Percentiles rank a stretch among this genome's conserved stretches.
phyloP scores from a whole-genome alignment of 331 rosid species.

The Dryas integrifolia region DNA sequence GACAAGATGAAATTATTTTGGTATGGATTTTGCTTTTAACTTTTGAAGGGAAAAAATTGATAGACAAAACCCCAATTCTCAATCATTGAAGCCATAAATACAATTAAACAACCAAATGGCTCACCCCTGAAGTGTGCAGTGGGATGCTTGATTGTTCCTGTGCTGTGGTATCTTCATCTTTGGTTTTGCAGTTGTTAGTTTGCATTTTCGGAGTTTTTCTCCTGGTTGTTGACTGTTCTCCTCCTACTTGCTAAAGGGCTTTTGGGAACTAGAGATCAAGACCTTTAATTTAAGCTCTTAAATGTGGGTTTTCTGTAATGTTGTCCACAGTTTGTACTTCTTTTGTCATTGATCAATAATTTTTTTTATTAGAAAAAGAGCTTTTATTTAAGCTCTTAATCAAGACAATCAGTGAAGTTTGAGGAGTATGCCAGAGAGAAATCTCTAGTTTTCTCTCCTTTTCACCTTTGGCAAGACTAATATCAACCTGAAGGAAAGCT shows the following conservation, averaged over 20 bases:
- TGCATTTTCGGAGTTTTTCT: too few species aligned
- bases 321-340: too few species aligned
- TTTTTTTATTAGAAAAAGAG: too few species aligned
- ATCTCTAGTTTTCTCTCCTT: background rate
- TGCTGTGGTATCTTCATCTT: too few species aligned
- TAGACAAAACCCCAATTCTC: background rate
- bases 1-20: background rate
- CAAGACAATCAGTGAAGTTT: background rate
- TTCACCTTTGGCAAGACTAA: background rate
- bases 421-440: background rate
- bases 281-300: too few species aligned
- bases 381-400: background rate
- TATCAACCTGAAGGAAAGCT: background rate
- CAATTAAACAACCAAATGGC: background rate
- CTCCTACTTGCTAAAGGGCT: too few species aligned
- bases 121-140: background rate
- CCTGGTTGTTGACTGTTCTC: too few species aligned
- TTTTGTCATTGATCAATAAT: too few species aligned
- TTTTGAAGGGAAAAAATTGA: background rate
- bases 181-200: too few species aligned
- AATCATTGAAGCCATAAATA: background rate
- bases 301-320: too few species aligned
- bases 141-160: too few species aligned
- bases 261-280: too few species aligned
- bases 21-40: background rate